Evolutionary conservation across 331 rosid genomes (phyloP), one percentile per base, ranked within the genome.

Genomic region (Malus hybrid): DNA sequence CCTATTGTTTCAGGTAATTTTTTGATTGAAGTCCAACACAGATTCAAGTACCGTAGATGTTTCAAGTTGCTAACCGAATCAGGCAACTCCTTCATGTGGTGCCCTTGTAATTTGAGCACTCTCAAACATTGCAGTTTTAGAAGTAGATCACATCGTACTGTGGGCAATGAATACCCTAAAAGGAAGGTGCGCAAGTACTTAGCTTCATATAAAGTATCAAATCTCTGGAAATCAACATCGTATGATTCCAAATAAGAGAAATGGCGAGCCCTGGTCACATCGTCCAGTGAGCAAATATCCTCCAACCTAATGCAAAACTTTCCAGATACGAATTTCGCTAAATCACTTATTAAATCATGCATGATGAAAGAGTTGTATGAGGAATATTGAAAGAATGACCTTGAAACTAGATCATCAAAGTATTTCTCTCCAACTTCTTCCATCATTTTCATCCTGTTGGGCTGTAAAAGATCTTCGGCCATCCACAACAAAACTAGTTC

Each of bases 241-340:
- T 1, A 57, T 3, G 62, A 57, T 10, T 20, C 1, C 62, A 57
- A 0, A 57, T 9, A 57, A 20, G 28, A 57, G 2, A 80, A 20
- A 13, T 80, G 66, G 5, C 75, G 72, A 80, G 39, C 36, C 59
- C 52, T 74, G 14, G 29, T 16, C n/a, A 74, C 28, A 50, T 46
- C 1, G 5, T 13, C 19, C 6, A 2, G 10, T 19, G 42, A 19
- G 46, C 61, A n/a, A 22, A 6, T 19, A 10, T 62, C 78, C 69
- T 81, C 81, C 15, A 67, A 57, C n/a, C 18, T 48, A 19, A 75
- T 5, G 27, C 63, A 66, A 50, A 66, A 65, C 3, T 75, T 55
- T 5, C 79, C 72, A 7, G n/a, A 54, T 12, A 75, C 67, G 2
- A 18, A 75, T 1, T 31, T 50, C 9, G 79, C 76, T n/a, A 71